Evolutionary conservation across 331 rosid genomes (phyloP), one percentile per base, ranked within the genome.

Genomic region (Erythrophleum ivorense): DNA sequence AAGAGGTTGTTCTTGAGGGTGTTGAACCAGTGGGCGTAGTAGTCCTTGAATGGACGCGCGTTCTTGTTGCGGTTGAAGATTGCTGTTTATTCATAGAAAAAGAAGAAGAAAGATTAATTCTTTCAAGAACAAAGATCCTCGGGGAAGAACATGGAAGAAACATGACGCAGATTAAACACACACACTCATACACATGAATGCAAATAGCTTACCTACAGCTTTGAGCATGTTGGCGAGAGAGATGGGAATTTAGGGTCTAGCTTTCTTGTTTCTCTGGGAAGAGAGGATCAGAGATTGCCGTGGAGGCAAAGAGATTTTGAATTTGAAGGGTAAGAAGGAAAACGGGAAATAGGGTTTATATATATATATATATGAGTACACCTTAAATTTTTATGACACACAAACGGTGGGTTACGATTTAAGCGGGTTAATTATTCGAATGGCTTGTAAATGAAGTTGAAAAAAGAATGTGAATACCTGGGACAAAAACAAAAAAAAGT

Each of bases 1-100:
- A 93, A 91, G 85, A 85, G 93, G 58, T 80, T 58, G 91, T 81
- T 80, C 83, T 91, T 91, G 13, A 92, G 87, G n/a, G 80, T 75
- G 75, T 18, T 81, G 87, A 90, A 81, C 98, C 98, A 91, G 3
- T 90, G 90, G 2, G 36, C 9, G 88, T 90, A 71, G 88, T 82
- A 93, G 40, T 93, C 93, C 76, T 88, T 91, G 86, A 93, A 89
- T 1, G 86, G 86, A 16, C 87, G 82, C 3, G 81, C 36, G 31
- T 75, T 83, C 82, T 86, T 88, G 77, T 84, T 81, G 54, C 94
- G 84, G 84, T 80, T 78, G 58, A 92, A 89, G 15, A 86, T 73
- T 10, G 79, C 82, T 18, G 77, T 58, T 10, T 0, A 62, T 49
- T 10, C 66, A 9, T 9, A 59, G 67, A 63, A 57, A 4, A 57